Percentiles rank a stretch among this genome's conserved stretches.
Evolutionary conservation across 257 asterid species (phyloP).

Genomic region (Hygrophila difformis): DNA sequence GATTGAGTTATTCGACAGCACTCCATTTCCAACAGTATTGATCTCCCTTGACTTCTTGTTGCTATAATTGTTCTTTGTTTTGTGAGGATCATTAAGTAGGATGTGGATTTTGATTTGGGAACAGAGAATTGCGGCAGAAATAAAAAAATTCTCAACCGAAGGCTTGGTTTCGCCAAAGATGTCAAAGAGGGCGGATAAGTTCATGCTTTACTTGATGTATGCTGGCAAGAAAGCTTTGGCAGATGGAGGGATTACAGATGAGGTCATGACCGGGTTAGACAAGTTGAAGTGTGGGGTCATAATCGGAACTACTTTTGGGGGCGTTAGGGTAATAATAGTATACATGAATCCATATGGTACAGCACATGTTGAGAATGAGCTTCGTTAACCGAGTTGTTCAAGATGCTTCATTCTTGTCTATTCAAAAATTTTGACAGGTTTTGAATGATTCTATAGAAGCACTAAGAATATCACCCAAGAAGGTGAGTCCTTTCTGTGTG

Average conservation of each 20-base stretch:
- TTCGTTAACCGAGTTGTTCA: not conserved
- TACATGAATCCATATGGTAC: not conserved
- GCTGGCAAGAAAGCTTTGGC: slow-evolving; percentile 46
- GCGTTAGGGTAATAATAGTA: slow-evolving; percentile 45
- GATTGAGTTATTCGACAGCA: slow-evolving; percentile 39
- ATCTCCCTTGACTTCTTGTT: slow-evolving; percentile 9
- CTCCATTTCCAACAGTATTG: slow-evolving; percentile 31
- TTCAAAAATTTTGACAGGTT: slow-evolving; percentile 21
- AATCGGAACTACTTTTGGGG: slow-evolving; percentile 45
- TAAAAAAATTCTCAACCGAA: slow-evolving; percentile 32
- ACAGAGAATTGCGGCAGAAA: slow-evolving; percentile 48
- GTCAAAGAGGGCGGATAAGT: slow-evolving; percentile 33
- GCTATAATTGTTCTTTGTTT: slow-evolving; percentile 1
- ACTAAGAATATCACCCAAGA: slow-evolving; percentile 34
- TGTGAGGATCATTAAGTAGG: not conserved
- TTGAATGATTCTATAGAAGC: slow-evolving; percentile 37
- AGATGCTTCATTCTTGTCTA: no score
- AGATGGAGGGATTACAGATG: slow-evolving; percentile 36
- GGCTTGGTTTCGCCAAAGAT: slow-evolving; percentile 40
- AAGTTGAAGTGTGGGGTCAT: slow-evolving; percentile 34
- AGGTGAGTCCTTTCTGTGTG: slow-evolving; percentile 42
- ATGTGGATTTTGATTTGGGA: not conserved
- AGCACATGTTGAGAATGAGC: not conserved
- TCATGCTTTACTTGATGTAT: slow-evolving; percentile 32
- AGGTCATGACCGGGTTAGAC: slow-evolving; percentile 27